phyloP scores from a whole-genome alignment of 1,139 yeast genomes.

The Wickerhamomyces sp. region DNA sequence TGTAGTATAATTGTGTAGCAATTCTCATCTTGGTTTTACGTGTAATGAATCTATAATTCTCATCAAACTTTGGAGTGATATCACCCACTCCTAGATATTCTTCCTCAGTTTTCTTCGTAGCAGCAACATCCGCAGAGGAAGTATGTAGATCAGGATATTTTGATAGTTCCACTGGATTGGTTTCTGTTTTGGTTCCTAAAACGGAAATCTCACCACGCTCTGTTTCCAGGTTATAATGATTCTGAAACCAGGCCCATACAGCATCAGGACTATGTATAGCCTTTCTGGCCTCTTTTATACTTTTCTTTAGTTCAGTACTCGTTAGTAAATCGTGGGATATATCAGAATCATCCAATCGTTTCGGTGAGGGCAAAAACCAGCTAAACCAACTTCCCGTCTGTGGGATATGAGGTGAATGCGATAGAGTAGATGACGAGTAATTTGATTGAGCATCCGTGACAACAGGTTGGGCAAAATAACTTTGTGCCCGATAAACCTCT shows the following conservation, averaged over 20 bases:
- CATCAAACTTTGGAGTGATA: slow-evolving; percentile 29
- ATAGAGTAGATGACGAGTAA: slow-evolving; percentile 10
- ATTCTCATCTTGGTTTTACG: slow-evolving; percentile 18
- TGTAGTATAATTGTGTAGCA: slow-evolving; percentile 20
- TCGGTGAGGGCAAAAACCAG: slow-evolving; percentile 10
- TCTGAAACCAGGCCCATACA: slow-evolving; percentile 23
- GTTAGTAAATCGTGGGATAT: slow-evolving; percentile 10
- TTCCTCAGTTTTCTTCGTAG: slow-evolving; percentile 6
- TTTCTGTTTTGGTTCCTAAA: slow-evolving; percentile 36
- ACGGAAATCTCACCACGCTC: slow-evolving; percentile 35
- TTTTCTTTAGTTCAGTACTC: slow-evolving; percentile 14
- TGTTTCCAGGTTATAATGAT: slow-evolving; percentile 2
- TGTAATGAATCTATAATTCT: slow-evolving; percentile 29
- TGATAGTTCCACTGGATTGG: slow-evolving; percentile 36
- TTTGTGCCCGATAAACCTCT: slow-evolving; percentile 5
- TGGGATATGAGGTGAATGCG: slow-evolving; percentile 2
- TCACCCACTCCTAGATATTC: slow-evolving; percentile 2
- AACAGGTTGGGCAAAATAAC: not conserved
- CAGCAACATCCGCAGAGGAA: not conserved
- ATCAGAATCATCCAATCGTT: slow-evolving; percentile 7
- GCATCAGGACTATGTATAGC: slow-evolving; percentile 15
- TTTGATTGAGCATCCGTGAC: slow-evolving; percentile 1
- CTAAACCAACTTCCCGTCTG: slow-evolving; percentile 11
- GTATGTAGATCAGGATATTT: slow-evolving; percentile 24
- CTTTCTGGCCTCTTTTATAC: slow-evolving; percentile 16